These are phyloP conservation scores for Raphanus raphanistrum DNA, from an alignment of 345 rosid species.

Conservation along the genomic window DNA sequence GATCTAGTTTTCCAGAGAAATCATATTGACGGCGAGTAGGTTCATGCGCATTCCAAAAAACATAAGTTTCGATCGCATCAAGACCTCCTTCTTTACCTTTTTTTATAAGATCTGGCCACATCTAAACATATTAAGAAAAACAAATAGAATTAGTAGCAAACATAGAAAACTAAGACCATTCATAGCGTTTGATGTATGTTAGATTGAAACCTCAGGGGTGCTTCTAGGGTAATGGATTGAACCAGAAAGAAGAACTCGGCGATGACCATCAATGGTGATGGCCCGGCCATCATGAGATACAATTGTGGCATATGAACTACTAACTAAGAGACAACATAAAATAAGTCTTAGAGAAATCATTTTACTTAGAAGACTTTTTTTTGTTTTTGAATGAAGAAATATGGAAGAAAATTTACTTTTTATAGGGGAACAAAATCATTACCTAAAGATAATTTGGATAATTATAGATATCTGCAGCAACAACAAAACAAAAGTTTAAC, in stretches of 20 bases:
- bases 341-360: slow-evolving; percentile 16
- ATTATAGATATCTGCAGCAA: background rate
- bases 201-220: slow-evolving; percentile 26
- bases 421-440: background rate
- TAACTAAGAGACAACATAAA: background rate
- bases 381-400: background rate
- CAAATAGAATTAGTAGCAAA: background rate
- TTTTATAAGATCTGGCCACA: too few relatives aligned
- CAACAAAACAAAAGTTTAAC: background rate
- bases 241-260: slow-evolving; percentile 46
- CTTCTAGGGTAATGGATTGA: slow-evolving; percentile 56
- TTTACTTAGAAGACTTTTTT: too few relatives aligned
- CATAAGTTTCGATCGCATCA: too few relatives aligned
- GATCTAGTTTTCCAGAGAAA: slow-evolving; percentile 35
- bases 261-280: slow-evolving; percentile 50
- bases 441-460: background rate
- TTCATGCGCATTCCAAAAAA: too few relatives aligned
- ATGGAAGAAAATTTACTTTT: background rate
- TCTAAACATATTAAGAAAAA: background rate
- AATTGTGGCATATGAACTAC: slow-evolving; percentile 4
- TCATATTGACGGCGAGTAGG: too few relatives aligned
- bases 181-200: background rate
- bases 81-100: too few relatives aligned
- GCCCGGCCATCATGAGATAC: slow-evolving; percentile 43
- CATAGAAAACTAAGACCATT: background rate